Conservation (phyloP, 2,329 filamentous ascomycete genomes). For the Fusarium nelsonii region DNA sequence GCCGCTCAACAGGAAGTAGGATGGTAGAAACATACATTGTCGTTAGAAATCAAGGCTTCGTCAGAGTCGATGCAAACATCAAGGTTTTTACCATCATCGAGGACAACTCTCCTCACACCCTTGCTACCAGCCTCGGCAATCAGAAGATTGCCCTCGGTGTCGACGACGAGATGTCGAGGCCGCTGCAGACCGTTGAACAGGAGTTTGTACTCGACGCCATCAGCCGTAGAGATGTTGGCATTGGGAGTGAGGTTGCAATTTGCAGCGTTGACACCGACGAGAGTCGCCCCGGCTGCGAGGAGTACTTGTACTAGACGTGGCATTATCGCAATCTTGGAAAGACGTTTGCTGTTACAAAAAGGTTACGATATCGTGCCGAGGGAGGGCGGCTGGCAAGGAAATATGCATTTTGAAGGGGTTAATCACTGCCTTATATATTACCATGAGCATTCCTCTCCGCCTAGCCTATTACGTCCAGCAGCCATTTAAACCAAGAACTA, state of each 20-base stretch:
- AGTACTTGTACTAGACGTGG: slow-evolving; percentile 10
- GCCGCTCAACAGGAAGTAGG: no score
- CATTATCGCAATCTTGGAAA: not conserved
- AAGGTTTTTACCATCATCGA: slow-evolving; percentile 10
- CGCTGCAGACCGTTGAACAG: not conserved
- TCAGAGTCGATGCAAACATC: slow-evolving; percentile 23
- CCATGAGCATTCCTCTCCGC: not conserved
- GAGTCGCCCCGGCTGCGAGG: not conserved
- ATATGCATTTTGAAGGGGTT: not conserved
- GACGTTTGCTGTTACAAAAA: no score
- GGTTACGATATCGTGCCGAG: no score
- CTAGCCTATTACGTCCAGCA: not conserved
- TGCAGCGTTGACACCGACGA: slow-evolving; percentile 2
- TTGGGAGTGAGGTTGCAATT: not conserved
- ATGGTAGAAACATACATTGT: not conserved
- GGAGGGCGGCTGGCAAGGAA: no score
- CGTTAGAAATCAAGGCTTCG: slow-evolving; percentile 1
- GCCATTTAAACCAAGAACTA: no score
- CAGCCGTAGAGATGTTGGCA: slow-evolving; percentile 1
- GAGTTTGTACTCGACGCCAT: slow-evolving; percentile 11
- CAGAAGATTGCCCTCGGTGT: slow-evolving; percentile 9
- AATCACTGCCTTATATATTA: slow-evolving; percentile 11
- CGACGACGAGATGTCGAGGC: slow-evolving; percentile 13
- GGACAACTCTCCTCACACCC: slow-evolving; percentile 14
- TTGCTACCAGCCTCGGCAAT: slow-evolving; percentile 4